Base-by-base conservation (phyloP, 345 rosid genomes). In the Acer negundo region DNA sequence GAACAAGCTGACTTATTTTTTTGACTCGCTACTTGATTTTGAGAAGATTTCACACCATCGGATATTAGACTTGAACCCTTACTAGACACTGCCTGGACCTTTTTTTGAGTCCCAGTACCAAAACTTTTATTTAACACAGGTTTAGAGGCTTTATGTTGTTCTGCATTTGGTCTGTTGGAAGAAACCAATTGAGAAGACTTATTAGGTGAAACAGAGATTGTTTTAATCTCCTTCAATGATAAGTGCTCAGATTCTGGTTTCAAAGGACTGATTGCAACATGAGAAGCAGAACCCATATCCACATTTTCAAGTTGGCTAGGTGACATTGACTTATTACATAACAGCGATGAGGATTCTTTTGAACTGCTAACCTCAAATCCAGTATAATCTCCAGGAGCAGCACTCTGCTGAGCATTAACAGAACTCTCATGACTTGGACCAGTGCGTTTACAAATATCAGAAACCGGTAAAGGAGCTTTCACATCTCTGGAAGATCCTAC, bases 201-300 rank as follows among this genome's bases (percentile, higher is more conserved):
- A 72, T 73, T 84, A 49, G 97, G 93, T 56, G 94, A 92, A 83
- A 73, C 66, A 65, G 70, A 51, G 69, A 69, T 69, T 74, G 81
- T 77, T 82, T 85, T 88, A 66, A 66, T 80, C 77, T 86, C 87
- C 73, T 85, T 86, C n/a, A 76, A 70, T 62, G 69, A 65, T 19
- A 83, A 46, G 69, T 75, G 80, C 68, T 87, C 86, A 22, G 76
- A 51, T 76, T 86, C 85, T 81, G 83, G 61, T 67, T 86, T 88
- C 62, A 69, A 79, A 59, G 90, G 85, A 80, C 86, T 78, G 28
- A 66, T 67, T 51, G 78, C 70, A 63, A 58, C 79, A 79, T 65
- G 73, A 72, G 73, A 55, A 80, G 81, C 80, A 73, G 84, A 70
- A 77, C 71, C 78, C 80, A 70, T 85, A 73, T 81, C 87, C 64